Evolutionary conservation across 257 asterid species (phyloP), one percentile per base, ranked within the genome.

Genomic region (Primulina tabacum): DNA sequence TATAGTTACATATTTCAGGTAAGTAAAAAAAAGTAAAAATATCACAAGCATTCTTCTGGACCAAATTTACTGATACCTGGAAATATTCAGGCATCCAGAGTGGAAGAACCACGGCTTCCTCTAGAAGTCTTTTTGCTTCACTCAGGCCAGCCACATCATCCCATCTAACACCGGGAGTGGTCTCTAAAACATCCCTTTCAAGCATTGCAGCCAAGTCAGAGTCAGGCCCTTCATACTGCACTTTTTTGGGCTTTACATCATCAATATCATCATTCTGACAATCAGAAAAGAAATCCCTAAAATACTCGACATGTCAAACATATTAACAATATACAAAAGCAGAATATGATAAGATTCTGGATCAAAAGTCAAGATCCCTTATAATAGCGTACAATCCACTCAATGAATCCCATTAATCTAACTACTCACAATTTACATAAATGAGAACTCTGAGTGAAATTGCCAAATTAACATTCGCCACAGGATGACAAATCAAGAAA

Each of bases 51-150:
- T 40, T 11, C 17, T 59, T 40, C 67, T 68, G 61, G 7, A 29
- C 47, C 50, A 70, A 76, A 68, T 74, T 65, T 62, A 40, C 73
- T 5, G 73, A 71, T 84, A 93, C 99, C 99, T 94, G 99, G 81
- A 94, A 94, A 81, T 94, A 94, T 75, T 94, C 99, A 40, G 99
- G 99, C 99, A 94, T 94, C 97, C 95, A 94, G 17, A 94, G 73
- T 17, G 99, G 99, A 77, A 94, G 99, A 75, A 94, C 99, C 73
- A 94, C 99, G 75, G 99, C 99, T 85, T 94, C 99, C 85, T 94
- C 99, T 38, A 91, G 74, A 80, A 94, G 97, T 80, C 99, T 79
- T 79, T 94, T 94, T 56, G 99, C 99, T 83, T 94, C 99, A 70
- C 81, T 86, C 71, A 94, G 84, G 74, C 99, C 99, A 59, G 99